phyloP scores from a whole-genome alignment of 345 rosid genomes.

The Adansonia digitata region DNA sequence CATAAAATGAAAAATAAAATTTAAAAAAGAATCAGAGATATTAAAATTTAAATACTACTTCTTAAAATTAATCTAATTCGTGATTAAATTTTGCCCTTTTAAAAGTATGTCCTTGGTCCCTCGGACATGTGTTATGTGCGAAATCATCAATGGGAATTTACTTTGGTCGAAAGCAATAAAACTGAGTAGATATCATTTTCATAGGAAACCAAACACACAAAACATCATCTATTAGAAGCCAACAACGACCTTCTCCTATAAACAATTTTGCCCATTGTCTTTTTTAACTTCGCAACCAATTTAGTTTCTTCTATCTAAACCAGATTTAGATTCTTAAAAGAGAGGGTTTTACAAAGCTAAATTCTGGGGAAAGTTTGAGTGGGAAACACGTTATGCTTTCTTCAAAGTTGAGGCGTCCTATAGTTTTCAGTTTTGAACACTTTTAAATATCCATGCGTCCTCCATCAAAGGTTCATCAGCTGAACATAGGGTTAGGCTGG shows the following conservation, averaged over 20 bases:
- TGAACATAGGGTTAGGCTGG: conserved; percentile 21
- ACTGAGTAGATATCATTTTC: background rate
- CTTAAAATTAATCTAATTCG: too few relatives aligned
- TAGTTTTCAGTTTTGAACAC: conserved; percentile 9
- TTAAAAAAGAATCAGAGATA: too few relatives aligned
- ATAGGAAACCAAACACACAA: background rate
- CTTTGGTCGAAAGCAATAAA: background rate
- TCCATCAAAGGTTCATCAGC: background rate
- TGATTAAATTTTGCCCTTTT: background rate
- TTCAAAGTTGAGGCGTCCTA: background rate
- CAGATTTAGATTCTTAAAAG: background rate
- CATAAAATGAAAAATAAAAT: too few relatives aligned
- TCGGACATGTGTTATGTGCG: background rate
- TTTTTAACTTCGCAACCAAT: background rate
- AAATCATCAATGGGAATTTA: background rate
- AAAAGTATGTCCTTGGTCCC: background rate
- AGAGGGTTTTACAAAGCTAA: background rate
- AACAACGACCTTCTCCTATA: background rate
- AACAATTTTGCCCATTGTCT: background rate
- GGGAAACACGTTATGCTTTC: conserved; percentile 29
- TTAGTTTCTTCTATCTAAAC: background rate
- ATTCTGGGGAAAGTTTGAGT: conserved; percentile 12
- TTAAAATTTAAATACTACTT: too few relatives aligned
- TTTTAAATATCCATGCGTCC: background rate
- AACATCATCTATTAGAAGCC: background rate